Evolutionary conservation across 768 basidiomycete genomes (phyloP).

Genomic region (Chalciporus chontae): DNA sequence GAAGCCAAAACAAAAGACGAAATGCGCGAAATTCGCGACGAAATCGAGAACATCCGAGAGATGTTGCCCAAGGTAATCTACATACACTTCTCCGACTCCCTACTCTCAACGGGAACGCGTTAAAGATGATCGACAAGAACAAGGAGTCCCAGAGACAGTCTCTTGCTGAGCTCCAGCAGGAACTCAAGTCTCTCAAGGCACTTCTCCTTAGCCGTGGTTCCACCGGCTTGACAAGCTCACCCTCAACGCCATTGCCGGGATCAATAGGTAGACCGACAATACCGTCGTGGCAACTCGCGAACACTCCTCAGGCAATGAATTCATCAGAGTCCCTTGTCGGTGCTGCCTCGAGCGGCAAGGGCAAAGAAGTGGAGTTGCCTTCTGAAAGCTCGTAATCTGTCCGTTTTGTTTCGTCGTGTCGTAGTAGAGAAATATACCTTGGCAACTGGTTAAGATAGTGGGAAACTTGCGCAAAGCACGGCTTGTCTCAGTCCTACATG

Average conservation of each 20-base stretch:
- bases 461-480: background rate
- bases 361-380: constrained; percentile 46
- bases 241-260: constrained; percentile 48
- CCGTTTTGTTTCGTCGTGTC: background rate
- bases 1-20: constrained; percentile 81
- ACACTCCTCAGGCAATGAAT: constrained; percentile 25
- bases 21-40: constrained; percentile 88
- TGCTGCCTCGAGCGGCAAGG: constrained; percentile 45
- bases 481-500: constrained; percentile 39
- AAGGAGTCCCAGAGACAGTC: constrained; percentile 82
- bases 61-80: constrained; percentile 83
- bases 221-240: constrained; percentile 39
- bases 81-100: background rate
- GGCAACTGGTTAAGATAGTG: background rate
- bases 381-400: constrained; percentile 16
- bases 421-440: background rate
- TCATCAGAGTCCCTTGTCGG: constrained; percentile 14
- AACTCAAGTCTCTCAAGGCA: constrained; percentile 91
- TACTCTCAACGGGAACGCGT: background rate
- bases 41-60: constrained; percentile 85
- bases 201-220: constrained; percentile 75
- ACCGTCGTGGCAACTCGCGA: constrained; percentile 87
- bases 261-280: constrained; percentile 66
- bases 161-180: constrained; percentile 84
- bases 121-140: constrained; percentile 91